Percentiles rank a stretch among this genome's conserved stretches.
Conservation (phyloP, 2,329 filamentous ascomycete species). For the Colletotrichum eremochloae region DNA sequence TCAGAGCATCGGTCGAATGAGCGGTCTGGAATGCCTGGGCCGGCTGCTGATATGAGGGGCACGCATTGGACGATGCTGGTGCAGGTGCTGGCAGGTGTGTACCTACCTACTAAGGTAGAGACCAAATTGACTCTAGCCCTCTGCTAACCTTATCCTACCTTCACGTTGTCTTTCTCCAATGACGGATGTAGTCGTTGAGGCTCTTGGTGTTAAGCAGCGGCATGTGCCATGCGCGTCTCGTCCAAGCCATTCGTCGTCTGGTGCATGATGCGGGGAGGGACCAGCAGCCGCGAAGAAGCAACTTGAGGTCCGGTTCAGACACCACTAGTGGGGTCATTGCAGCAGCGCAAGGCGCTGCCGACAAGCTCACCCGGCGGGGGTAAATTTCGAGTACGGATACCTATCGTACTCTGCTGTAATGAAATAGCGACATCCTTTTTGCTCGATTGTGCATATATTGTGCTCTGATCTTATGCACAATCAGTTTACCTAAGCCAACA, state of each 20-base stretch:
- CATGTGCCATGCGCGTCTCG: background rate
- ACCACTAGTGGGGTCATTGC: no score
- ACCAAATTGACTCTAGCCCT: no score
- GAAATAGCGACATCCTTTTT: background rate
- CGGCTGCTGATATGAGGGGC: background rate
- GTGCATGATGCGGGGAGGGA: background rate
- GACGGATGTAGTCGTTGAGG: background rate
- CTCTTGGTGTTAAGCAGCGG: background rate
- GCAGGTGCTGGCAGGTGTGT: background rate
- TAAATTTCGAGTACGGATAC: background rate
- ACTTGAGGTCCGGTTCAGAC: background rate
- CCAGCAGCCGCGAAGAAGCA: background rate
- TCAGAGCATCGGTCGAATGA: slow-evolving; percentile 10
- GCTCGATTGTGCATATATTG: background rate
- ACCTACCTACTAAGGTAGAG: no score
- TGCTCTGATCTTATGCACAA: background rate
- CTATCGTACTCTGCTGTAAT: background rate
- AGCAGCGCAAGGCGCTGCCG: background rate
- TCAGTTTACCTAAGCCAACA: background rate
- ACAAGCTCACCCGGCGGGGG: background rate
- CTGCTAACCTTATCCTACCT: background rate
- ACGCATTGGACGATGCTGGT: background rate
- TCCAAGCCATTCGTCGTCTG: background rate
- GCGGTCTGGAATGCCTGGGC: slow-evolving; percentile 30
- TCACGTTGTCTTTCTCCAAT: background rate